Conservation (phyloP, 108 stramenopile genomes). For the Nannochloropsis salina region DNA sequence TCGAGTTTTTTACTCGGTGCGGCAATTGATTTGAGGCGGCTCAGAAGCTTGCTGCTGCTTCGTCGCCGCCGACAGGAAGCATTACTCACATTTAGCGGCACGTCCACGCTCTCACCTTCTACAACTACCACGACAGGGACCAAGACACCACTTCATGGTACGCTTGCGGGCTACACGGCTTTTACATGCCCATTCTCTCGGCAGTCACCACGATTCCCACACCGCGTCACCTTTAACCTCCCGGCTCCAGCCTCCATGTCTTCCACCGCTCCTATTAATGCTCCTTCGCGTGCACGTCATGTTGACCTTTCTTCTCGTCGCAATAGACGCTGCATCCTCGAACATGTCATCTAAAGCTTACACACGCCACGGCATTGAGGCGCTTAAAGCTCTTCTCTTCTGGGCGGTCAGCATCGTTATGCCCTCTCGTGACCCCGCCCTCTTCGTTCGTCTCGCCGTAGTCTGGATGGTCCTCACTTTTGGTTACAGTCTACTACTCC, state of each 20-base stretch:
- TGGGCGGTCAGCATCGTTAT: background rate
- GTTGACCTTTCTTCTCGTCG: background rate
- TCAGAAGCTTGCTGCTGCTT: too few relatives aligned
- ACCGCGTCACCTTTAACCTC: background rate
- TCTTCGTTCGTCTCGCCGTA: conserved; percentile 11
- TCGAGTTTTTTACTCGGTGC: too few relatives aligned
- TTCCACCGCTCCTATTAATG: background rate
- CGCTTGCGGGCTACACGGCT: background rate
- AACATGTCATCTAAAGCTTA: background rate
- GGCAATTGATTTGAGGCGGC: too few relatives aligned
- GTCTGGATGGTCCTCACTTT: background rate
- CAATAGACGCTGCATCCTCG: background rate
- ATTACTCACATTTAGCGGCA: background rate
- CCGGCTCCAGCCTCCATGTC: background rate
- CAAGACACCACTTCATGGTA: background rate
- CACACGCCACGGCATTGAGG: background rate
- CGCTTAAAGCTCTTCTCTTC: background rate
- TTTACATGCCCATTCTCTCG: background rate
- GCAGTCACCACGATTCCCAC: background rate
- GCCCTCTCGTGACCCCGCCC: background rate
- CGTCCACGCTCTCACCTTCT: background rate
- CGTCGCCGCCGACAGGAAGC: too few relatives aligned
- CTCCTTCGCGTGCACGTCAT: conserved; percentile 1
- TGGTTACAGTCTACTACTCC: background rate
- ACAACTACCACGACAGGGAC: background rate